These are phyloP conservation scores for Bruguiera parviflora DNA, from an alignment of 345 rosid species.

Conservation along the genomic window DNA sequence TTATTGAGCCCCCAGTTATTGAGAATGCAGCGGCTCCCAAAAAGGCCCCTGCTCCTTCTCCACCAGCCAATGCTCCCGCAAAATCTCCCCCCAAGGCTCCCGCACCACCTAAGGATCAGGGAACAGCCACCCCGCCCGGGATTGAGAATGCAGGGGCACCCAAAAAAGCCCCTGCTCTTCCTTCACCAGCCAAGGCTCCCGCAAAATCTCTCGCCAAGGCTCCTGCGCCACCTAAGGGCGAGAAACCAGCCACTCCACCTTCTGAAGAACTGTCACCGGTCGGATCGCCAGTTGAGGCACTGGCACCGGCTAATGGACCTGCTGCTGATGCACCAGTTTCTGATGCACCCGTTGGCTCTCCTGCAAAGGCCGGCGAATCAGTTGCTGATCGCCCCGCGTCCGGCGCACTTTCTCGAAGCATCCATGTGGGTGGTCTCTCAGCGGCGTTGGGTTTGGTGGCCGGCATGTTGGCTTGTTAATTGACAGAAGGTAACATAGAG, in stretches of 20 bases:
- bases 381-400: neutral
- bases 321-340: slow-evolving; percentile 31
- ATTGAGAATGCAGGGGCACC: slow-evolving; percentile 42
- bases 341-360: slow-evolving; percentile 16
- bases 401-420: neutral
- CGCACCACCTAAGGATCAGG: slow-evolving; percentile 5
- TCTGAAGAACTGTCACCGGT: neutral
- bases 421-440: neutral
- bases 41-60: slow-evolving; percentile 30
- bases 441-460: neutral
- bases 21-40: slow-evolving; percentile 40
- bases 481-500: too few species aligned
- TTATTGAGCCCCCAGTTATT: slow-evolving; percentile 56
- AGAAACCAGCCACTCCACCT: neutral
- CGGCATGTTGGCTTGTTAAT: too few species aligned
- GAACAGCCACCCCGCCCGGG: slow-evolving; percentile 29
- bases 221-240: slow-evolving; percentile 28
- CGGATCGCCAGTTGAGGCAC: slow-evolving; percentile 6
- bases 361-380: neutral
- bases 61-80: slow-evolving; percentile 24
- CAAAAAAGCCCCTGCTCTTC: slow-evolving; percentile 32
- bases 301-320: slow-evolving; percentile 25
- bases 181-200: neutral
- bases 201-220: slow-evolving; percentile 16
- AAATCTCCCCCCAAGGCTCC: slow-evolving; percentile 24